Percentiles rank a stretch among this genome's conserved stretches.
phyloP scores from a whole-genome alignment of 768 basidiomycete species.

The Panaeolus papilionaceus region DNA sequence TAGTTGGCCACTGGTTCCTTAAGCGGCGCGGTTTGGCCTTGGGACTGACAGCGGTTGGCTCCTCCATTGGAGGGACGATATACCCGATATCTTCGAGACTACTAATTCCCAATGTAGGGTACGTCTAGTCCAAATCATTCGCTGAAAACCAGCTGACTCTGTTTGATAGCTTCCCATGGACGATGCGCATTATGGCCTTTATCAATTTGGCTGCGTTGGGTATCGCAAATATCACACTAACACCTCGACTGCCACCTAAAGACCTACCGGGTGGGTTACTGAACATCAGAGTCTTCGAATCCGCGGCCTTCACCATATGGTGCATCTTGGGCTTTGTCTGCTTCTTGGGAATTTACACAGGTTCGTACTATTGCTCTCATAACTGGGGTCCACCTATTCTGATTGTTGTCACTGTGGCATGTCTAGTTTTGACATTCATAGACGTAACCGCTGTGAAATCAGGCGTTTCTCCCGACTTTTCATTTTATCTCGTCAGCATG shows the following conservation, averaged over 20 bases:
- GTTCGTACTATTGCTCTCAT: constrained; percentile 32
- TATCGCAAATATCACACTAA: constrained; percentile 50
- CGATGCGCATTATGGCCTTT: constrained; percentile 69
- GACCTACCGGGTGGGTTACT: constrained; percentile 59
- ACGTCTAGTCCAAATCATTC: constrained; percentile 23
- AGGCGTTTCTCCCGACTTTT: constrained; percentile 53
- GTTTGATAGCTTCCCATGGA: constrained; percentile 65
- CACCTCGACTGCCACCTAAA: constrained; percentile 59
- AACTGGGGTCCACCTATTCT: constrained; percentile 4
- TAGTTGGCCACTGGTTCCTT: constrained; percentile 72
- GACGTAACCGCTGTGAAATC: constrained; percentile 52
- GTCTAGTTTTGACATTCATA: constrained; percentile 61
- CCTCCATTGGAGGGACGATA: constrained; percentile 65
- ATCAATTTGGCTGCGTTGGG: constrained; percentile 56
- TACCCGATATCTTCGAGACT: constrained; percentile 64
- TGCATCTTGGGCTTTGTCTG: constrained; percentile 49
- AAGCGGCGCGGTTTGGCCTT: constrained; percentile 58
- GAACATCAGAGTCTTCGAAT: constrained; percentile 51
- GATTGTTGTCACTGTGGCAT: not conserved
- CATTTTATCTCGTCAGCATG: constrained; percentile 66
- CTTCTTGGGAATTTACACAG: constrained; percentile 70
- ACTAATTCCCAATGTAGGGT: constrained; percentile 62
- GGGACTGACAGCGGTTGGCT: constrained; percentile 60
- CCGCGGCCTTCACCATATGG: constrained; percentile 56
- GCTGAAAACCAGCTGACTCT: not conserved